Base-by-base conservation (phyloP, 257 asterid genomes). In the Eustoma russellianum region DNA sequence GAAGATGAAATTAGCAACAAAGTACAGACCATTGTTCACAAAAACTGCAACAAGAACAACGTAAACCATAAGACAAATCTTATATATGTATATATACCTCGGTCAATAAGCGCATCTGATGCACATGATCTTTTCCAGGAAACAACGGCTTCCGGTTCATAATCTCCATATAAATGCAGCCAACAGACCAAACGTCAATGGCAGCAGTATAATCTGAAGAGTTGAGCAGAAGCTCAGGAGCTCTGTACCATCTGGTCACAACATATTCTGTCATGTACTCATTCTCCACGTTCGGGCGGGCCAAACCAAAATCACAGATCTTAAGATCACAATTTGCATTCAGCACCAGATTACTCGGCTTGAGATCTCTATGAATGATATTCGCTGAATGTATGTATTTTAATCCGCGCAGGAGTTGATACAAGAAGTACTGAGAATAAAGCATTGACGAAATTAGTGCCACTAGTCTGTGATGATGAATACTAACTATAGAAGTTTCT, bases 191-290 rank as follows among this genome's bases (percentile, higher is more conserved):
- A 0, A 92, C 85, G 60, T 92, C 99, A 10, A 88, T 92, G 6
- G 99, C 90, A 33, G 87, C 80, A 10, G 83, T 85, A 63, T 88
- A 92, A 28, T 88, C 99, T 0, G 99, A 88, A 11, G 97, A 85
- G 70, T 81, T 85, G 55, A 92, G 64, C 59, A 92, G 64, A 64
- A 92, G 66, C 75, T 92, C 99, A 0, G 99, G 99, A 13, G 99
- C 99, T 66, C 99, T 78, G 70, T 92, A 92, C 99, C 99, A 88
- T 59, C 99, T 69, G n/a, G 99, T 92, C 51, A 92, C 99, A 17
- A 92, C 99, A 53, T 92, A 92, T 55, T 92, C 99, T 1, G 99
- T 92, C 99, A 92, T 92, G 79, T 69, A 73, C 47, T 85, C 97
- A 33, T 79, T 88, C 48, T 92, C 95, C 0, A 77, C 18, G 76